These are phyloP conservation scores for Lodderomyces theae DNA, from an alignment of 1,139 yeast species.

Conservation along the genomic window DNA sequence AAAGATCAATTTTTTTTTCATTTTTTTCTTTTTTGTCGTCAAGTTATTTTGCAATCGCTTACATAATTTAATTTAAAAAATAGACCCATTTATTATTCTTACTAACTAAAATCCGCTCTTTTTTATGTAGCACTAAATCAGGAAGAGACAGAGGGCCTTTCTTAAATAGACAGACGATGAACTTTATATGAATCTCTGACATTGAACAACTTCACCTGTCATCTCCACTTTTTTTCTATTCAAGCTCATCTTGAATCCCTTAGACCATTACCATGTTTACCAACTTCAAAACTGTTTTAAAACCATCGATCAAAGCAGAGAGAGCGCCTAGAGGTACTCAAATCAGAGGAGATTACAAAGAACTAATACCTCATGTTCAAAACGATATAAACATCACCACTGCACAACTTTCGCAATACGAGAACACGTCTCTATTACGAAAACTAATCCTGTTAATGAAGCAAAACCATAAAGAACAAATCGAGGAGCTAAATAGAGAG, in stretches of 20 bases:
- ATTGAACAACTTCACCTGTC: no score
- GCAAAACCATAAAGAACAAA: conserved; percentile 17
- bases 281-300: conserved; percentile 8
- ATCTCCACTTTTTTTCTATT: not conserved
- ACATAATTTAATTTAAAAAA: not conserved
- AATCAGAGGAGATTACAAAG: conserved; percentile 20
- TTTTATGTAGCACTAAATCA: not conserved
- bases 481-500: conserved; percentile 14
- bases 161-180: no score
- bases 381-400: conserved; percentile 20
- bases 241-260: not conserved
- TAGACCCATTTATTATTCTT: conserved; percentile 1
- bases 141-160: no score
- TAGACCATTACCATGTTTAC: no score
- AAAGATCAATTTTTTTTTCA: no score
- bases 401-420: conserved; percentile 20
- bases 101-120: no score
- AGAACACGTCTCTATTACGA: conserved; percentile 19
- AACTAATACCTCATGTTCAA: conserved; percentile 20
- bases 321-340: conserved; percentile 12
- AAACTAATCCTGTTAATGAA: conserved; percentile 22
- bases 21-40: not conserved
- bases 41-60: not conserved
- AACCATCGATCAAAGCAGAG: conserved; percentile 8
- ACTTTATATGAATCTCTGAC: no score